Percentiles rank a stretch among this genome's conserved stretches.
Evolutionary conservation across 129 eudicot genomes (phyloP).

Genomic region (Escallonia herrerae): DNA sequence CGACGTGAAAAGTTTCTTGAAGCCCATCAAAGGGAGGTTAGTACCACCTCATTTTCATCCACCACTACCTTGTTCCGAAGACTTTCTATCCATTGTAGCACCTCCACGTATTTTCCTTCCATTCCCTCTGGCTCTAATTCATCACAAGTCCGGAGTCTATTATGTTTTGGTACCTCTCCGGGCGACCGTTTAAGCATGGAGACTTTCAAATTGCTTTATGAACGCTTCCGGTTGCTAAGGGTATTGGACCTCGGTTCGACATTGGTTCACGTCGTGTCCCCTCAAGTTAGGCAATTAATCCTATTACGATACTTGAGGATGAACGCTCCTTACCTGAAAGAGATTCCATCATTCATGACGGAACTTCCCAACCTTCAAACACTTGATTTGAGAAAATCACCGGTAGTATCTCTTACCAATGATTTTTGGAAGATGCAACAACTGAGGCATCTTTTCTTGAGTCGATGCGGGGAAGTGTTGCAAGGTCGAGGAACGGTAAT

Average conservation of each 20-base stretch:
- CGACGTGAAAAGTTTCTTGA: neutral
- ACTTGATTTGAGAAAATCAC: neutral
- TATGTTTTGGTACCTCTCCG: neutral
- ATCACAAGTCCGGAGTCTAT: neutral
- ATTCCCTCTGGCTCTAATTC: neutral
- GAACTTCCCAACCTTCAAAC: neutral
- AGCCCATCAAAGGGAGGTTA: neutral
- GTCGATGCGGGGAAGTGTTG: neutral
- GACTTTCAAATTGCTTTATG: neutral
- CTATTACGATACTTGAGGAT: conserved; percentile 2
- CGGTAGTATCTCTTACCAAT: neutral
- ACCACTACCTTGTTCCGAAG: neutral
- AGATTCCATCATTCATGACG: neutral
- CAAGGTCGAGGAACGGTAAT: neutral
- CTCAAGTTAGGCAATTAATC: neutral
- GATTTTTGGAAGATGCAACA: neutral
- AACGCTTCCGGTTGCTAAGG: neutral
- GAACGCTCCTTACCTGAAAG: neutral
- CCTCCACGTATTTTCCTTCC: neutral
- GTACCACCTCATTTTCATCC: neutral
- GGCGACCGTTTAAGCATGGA: neutral
- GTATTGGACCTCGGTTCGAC: neutral
- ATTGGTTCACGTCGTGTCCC: neutral
- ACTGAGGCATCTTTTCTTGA: neutral
- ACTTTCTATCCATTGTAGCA: neutral